Conservation (phyloP, 345 rosid genomes). For the Salix viminalis region DNA sequence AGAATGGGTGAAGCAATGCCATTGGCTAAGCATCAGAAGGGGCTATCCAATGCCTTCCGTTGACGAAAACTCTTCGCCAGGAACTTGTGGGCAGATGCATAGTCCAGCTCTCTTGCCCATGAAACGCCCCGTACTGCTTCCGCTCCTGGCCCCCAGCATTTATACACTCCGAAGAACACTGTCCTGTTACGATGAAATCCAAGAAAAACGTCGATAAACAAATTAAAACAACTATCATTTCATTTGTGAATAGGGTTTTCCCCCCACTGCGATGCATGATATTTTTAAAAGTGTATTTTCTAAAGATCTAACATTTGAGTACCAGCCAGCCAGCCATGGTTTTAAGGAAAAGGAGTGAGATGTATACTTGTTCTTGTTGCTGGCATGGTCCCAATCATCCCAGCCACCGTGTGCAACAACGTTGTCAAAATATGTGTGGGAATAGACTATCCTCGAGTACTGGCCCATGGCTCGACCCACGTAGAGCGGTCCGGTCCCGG, state of each 20-base stretch:
- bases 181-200: constrained; percentile 44
- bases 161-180: constrained; percentile 80
- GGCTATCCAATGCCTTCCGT: constrained; percentile 90
- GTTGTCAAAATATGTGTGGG: constrained; percentile 79
- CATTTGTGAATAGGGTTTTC: no score
- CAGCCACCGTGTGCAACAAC: constrained; percentile 93
- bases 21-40: constrained; percentile 52
- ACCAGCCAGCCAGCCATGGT: no score
- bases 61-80: constrained; percentile 84
- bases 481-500: constrained; percentile 74
- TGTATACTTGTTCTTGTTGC: constrained; percentile 87
- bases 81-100: constrained; percentile 72
- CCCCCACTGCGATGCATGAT: no score
- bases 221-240: no score
- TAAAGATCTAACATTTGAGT: no score
- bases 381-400: constrained; percentile 93
- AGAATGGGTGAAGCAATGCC: no score
- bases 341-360: background rate
- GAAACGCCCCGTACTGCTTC: constrained; percentile 66
- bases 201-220: no score
- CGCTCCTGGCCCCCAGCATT: constrained; percentile 87
- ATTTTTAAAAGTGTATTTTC: no score
- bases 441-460: constrained; percentile 85
- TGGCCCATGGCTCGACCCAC: constrained; percentile 98
- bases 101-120: constrained; percentile 87